These are phyloP conservation scores for Apophysomyces sp. DNA, from an alignment of 371 early-diverging fungal species.

Conservation along the genomic window DNA sequence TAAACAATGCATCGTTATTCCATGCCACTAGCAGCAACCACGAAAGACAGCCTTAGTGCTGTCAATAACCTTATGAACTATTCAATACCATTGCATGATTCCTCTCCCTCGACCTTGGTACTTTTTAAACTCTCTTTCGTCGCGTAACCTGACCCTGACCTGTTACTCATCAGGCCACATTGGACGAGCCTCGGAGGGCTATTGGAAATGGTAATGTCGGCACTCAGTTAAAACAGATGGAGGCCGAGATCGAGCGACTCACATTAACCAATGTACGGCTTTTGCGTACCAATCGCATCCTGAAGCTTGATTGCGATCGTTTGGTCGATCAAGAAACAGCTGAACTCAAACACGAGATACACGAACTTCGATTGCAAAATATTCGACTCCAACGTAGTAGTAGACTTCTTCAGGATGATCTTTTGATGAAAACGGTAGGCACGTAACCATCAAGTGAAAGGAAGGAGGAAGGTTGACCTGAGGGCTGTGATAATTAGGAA, in stretches of 20 bases:
- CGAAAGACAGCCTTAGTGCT: slow-evolving; percentile 15
- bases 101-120: slow-evolving; percentile 6
- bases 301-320: slow-evolving; percentile 41
- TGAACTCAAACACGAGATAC: slow-evolving; percentile 39
- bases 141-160: not conserved
- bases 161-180: not conserved
- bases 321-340: slow-evolving; percentile 38
- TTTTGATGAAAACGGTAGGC: slow-evolving; percentile 18
- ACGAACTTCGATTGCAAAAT: slow-evolving; percentile 32
- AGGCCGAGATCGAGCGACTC: slow-evolving; percentile 37
- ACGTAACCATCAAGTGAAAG: not conserved
- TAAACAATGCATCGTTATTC: slow-evolving; percentile 10
- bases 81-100: slow-evolving; percentile 25
- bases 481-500: slow-evolving; percentile 11
- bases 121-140: not conserved
- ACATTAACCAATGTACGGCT: slow-evolving; percentile 39
- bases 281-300: slow-evolving; percentile 33
- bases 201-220: slow-evolving; percentile 29
- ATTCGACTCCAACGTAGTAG: slow-evolving; percentile 45
- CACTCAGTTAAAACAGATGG: slow-evolving; percentile 32
- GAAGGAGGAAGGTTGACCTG: not conserved
- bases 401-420: slow-evolving; percentile 37
- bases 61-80: slow-evolving; percentile 26
- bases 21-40: slow-evolving; percentile 12
- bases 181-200: not conserved